Evolutionary conservation across 148 eudicot species (phyloP), one percentile per base, ranked within the genome.

Genomic region (Silene conica): DNA sequence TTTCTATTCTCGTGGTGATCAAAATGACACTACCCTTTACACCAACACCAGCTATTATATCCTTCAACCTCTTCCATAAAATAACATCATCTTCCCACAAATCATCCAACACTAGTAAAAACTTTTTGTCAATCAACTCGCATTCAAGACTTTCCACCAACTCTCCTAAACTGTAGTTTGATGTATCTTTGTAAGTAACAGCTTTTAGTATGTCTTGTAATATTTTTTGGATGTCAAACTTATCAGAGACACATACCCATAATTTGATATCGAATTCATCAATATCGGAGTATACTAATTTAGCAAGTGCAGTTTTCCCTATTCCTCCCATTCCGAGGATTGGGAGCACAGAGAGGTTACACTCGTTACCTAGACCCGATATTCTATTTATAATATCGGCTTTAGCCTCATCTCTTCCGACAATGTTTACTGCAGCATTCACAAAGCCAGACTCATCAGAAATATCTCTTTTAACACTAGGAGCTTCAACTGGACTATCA

Each of bases 251-350:
- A 46, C 82, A 74, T 11, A 59, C 83, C 85, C 85, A 85, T 4
- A 77, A 1, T 48, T 28, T 79, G 11, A 68, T 18, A 66, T 67
- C 69, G 56, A 82, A 85, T 5, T 72, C 21, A 0, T 26, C 13
- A 0, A 18, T 43, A 60, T 82, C 85, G 10, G 55, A 38, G 23
- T 52, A 69, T 25, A 82, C 70, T 50, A 80, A 19, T 19, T 80
- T 78, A 8, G 83, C 82, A 0, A 85, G 71, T 5, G 77, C 28
- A 14, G 81, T 85, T 54, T 85, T 85, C 11, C 83, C 87, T 13
- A 85, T 60, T 19, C 85, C 85, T 15, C 79, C 80, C 48, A 79
- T 67, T 28, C 84, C 81, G 5, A 78, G 48, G 1, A 82, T 64
- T 5, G 80, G 79, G 43, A 85, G 59, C 26, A 85, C 79, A 0